Evolutionary conservation across 2,329 filamentous ascomycete species (phyloP).

Genomic region (Aplosporella prunicola): DNA sequence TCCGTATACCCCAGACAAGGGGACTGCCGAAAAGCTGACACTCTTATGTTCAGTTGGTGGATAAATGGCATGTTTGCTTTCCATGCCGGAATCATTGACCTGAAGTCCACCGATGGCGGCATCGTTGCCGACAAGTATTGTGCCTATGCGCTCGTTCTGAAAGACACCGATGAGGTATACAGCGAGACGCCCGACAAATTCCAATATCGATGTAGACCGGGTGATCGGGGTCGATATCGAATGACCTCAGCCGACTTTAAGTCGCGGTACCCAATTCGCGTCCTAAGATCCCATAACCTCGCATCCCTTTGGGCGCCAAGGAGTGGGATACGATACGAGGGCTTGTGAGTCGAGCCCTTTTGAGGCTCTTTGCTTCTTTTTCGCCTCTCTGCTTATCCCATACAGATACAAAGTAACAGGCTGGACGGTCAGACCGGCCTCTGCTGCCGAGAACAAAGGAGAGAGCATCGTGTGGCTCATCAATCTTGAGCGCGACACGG

Average conservation of each 20-base stretch:
- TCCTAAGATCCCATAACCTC: slow-evolving; percentile 36
- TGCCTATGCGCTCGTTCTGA: slow-evolving; percentile 38
- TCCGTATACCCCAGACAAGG: neutral
- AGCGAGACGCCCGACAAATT: slow-evolving; percentile 26
- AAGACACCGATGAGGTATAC: slow-evolving; percentile 30
- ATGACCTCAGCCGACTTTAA: slow-evolving; percentile 33
- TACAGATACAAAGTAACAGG: slow-evolving; percentile 28
- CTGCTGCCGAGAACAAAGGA: slow-evolving; percentile 13
- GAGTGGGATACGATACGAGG: slow-evolving; percentile 40
- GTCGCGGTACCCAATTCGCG: slow-evolving; percentile 33
- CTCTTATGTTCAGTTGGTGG: slow-evolving; percentile 37
- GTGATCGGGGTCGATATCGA: slow-evolving; percentile 36
- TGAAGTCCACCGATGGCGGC: slow-evolving; percentile 31
- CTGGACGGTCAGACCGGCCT: slow-evolving; percentile 30
- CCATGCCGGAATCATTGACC: slow-evolving; percentile 39
- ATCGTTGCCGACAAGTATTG: slow-evolving; percentile 33
- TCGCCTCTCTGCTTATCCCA: neutral
- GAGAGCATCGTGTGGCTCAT: slow-evolving; percentile 29
- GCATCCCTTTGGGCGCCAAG: slow-evolving; percentile 37
- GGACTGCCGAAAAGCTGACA: too few species aligned
- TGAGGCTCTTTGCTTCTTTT: neutral
- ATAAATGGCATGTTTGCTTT: slow-evolving; percentile 39
- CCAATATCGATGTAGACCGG: slow-evolving; percentile 30
- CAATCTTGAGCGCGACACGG: slow-evolving; percentile 26
- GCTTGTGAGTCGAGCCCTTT: slow-evolving; percentile 34